phyloP scores from a whole-genome alignment of 352 stramenopile species.

The Pythium plurisporium region DNA sequence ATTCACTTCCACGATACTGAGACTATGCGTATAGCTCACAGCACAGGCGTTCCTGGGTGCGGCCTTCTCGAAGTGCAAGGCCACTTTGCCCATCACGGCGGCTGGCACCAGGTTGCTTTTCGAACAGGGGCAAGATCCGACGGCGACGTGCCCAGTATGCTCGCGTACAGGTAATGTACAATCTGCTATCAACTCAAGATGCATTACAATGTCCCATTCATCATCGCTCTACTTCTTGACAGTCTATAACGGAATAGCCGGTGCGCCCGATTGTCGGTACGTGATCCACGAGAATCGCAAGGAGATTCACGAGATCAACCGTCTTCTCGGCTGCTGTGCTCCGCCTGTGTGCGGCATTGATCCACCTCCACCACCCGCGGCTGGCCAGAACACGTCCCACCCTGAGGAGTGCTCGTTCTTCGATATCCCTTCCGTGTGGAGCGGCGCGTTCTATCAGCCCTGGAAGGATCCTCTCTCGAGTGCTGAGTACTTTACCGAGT shows the following conservation, averaged over 20 bases:
- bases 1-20: no score
- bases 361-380: background rate
- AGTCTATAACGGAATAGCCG: constrained; percentile 69
- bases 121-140: constrained; percentile 71
- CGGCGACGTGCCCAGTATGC: constrained; percentile 54
- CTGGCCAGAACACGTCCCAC: background rate
- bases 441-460: constrained; percentile 66
- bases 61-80: constrained; percentile 48
- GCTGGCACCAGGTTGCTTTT: constrained; percentile 61
- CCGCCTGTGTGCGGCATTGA: constrained; percentile 34
- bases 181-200: no score
- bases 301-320: constrained; percentile 53
- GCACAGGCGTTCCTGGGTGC: constrained; percentile 55
- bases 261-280: constrained; percentile 52
- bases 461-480: constrained; percentile 73
- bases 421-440: constrained; percentile 55
- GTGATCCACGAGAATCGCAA: constrained; percentile 51
- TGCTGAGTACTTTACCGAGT: constrained; percentile 73
- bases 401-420: constrained; percentile 54
- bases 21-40: constrained; percentile 49
- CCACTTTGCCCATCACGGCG: constrained; percentile 50
- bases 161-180: constrained; percentile 60
- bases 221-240: background rate
- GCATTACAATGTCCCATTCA: background rate
- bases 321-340: constrained; percentile 60